Conservation (phyloP, 164 flowering plant species). For the Macadamia tetraphylla region DNA sequence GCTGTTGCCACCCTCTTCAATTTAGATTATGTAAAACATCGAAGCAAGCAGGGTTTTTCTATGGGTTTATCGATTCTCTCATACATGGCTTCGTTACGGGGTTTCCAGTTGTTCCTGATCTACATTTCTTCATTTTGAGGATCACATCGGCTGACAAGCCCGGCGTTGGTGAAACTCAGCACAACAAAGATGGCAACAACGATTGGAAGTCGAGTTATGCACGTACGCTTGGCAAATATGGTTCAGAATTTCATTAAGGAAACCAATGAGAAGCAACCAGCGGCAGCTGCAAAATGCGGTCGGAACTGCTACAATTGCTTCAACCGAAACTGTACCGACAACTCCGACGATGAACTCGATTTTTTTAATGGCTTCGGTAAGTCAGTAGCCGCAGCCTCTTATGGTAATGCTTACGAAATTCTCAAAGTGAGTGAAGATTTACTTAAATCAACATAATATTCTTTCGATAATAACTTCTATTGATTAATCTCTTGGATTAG, state of each 20-base stretch:
- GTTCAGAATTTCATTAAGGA: constrained; percentile 83
- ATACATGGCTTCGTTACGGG: too few species aligned
- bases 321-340: constrained; percentile 50
- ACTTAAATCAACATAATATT: neutral
- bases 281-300: constrained; percentile 12
- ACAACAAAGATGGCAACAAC: constrained; percentile 23
- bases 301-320: neutral
- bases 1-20: too few species aligned
- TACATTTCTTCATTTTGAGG: constrained; percentile 48
- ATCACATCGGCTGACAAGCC: constrained; percentile 50
- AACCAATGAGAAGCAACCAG: constrained; percentile 46
- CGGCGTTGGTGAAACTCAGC: constrained; percentile 17
- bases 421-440: constrained; percentile 54
- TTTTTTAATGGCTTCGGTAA: constrained; percentile 33
- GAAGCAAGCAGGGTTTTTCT: too few species aligned
- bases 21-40: too few species aligned
- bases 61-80: too few species aligned
- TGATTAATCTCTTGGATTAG: too few species aligned
- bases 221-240: constrained; percentile 77
- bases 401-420: constrained; percentile 37
- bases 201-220: constrained; percentile 90
- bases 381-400: constrained; percentile 25
- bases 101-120: too few species aligned
- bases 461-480: too few species aligned
- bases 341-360: constrained; percentile 76